Evolutionary conservation across 192 early-diverging fungal species (phyloP), one percentile per base, ranked within the genome.

Genomic region (Umbelopsis sp.): DNA sequence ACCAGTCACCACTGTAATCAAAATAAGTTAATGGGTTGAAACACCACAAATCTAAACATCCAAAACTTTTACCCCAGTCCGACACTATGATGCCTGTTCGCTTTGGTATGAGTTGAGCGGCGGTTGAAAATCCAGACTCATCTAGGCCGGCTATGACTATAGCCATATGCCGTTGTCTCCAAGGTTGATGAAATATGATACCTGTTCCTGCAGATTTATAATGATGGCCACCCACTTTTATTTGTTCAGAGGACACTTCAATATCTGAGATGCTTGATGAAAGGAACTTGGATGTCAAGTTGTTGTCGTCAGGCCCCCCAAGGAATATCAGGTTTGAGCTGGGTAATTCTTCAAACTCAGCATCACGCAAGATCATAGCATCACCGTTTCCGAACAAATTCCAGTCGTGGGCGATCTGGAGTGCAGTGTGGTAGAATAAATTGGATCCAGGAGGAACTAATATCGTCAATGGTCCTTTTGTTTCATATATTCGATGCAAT

Each of bases 321-420:
- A 92, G 72, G 10, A 92, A 81, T 5, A 92, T 82, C 32, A 90
- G 32, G 49, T 92, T 91, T 24, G 80, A 75, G 62, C 71, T 77
- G 20, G 78, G 78, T 7, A 77, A 52, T 7, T 82, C 83, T 65
- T 89, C 88, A 0, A 79, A 45, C 69, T 93, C 92, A 0, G 78
- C 77, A 7, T 90, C 22, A 50, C 91, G 87, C 34, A 85, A 76
- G 0, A 62, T 34, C 5, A 20, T 11, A 10, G 89, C 80, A 44
- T 87, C 86, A 0, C 90, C 89, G 12, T 86, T 54, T 16, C 87
- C 89, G 68, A 84, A 91, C 2, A 90, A 65, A 66, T 88, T 91
- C 88, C 91, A 92, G 29, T 84, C 86, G 25, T 85, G 80, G 3
- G 87, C 80, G 22, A 93, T 70, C 29, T 89, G 78, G 25, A 86